Evolutionary conservation across 2,329 filamentous ascomycete species (phyloP).

Genomic region (Verticillium dahliae): DNA sequence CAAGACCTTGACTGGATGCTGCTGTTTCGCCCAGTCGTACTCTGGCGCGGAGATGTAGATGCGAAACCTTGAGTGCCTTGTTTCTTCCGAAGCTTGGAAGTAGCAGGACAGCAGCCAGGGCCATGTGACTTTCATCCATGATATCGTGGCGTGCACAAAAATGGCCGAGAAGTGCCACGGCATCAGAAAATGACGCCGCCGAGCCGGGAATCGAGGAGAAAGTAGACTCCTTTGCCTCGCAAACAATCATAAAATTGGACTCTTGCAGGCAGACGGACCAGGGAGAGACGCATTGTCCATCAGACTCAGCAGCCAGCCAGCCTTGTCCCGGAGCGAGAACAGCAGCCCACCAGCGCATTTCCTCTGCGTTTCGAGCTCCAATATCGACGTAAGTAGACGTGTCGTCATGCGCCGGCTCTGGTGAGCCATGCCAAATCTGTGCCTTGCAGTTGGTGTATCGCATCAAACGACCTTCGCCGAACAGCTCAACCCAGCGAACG

Average conservation of each 20-base stretch:
- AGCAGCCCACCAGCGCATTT: conserved; percentile 1
- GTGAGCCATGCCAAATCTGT: neutral
- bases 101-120: neutral
- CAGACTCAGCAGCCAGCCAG: neutral
- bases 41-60: too few relatives aligned
- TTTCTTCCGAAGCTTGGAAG: neutral
- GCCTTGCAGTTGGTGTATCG: neutral
- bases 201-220: neutral
- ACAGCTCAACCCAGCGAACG: conserved; percentile 1
- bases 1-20: neutral
- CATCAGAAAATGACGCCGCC: neutral
- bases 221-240: neutral
- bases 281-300: neutral
- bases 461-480: neutral
- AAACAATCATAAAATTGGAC: neutral
- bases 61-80: neutral
- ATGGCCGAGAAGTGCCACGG: neutral
- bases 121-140: neutral
- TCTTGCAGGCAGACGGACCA: neutral
- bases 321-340: conserved; percentile 1
- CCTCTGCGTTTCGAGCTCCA: neutral
- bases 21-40: too few relatives aligned
- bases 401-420: neutral
- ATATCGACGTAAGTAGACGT: neutral
- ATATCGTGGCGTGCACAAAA: neutral